Base-by-base conservation (phyloP, 1,139 yeast species). In the Diutina neorugosa region DNA sequence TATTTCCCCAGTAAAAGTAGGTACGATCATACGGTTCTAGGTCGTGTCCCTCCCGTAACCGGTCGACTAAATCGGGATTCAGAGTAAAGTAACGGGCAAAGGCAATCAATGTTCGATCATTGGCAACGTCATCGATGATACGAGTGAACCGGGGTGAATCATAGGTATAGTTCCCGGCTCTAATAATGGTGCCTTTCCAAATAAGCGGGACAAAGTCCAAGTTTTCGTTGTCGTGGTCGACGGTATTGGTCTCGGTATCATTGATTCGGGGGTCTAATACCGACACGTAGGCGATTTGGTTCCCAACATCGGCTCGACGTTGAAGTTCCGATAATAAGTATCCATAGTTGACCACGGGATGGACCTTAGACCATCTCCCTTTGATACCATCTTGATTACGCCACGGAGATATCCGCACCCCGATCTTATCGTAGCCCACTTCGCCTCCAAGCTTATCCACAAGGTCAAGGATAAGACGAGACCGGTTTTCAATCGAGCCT, bases 381-480 rank as follows among this genome's bases (percentile, higher is more conserved):
- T 31, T 19, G 61, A 70, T 67, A 43, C 71, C 73, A 12, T 65
- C 68, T 62, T 69, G 67, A 3, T 59, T 60, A 20, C 74, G 70
- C 70, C 77, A 81, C 49, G 91, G 91, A 11, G 88, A 80, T 12
- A 85, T 59, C 65, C 90, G 73, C 54, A 83, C 69, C 59, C 80
- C 84, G 63, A 98, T 96, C 68, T 78, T 86, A 59, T 82, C 81
- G 52, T 72, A 78, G 69, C 95, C 94, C 67, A 93, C 81, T n/a
- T 20, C 48, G 67, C 79, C 74, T 61, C 80, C 76, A 70, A 93
- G 80, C 79, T 80, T 91, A 57, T 73, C 81, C 79, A 98, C 89
- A 75, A 93, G 87, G 62, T 79, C 81, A 69, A 68, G 52, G 6
- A 63, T 57, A 51, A 68, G 65, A 53, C 65, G 60, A 5, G 65